Evolutionary conservation across 2,329 filamentous ascomycete species (phyloP), one percentile per base, ranked within the genome.

Genomic region (Xylaria sp.): DNA sequence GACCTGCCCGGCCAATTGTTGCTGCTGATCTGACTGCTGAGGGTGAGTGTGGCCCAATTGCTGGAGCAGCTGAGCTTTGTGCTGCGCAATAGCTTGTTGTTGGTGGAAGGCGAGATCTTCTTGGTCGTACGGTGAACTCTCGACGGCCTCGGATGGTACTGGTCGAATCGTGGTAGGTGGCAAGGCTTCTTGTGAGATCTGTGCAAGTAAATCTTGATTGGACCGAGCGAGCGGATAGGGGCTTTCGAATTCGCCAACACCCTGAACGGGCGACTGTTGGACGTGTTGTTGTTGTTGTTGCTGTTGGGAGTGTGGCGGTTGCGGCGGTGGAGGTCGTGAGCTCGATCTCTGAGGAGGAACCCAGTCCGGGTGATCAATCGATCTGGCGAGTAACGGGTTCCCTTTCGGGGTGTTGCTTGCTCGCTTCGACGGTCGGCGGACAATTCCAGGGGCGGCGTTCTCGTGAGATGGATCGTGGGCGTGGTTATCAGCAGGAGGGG

Each of bases 371-470:
- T 77, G 76, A 61, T 77, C 75, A 48, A 78, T 70, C 56, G 75
- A 25, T 48, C 75, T 67, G 20, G 71, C 61, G 54, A 77, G 66
- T 70, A 81, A 78, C 71, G 80, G 74, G 71, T 78, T 81, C 44
- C 84, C 84, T 75, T 82, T 82, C 72, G 85, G 73, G 74, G 79
- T 76, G 70, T 85, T 83, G 83, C 86, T 86, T 77, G 86, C 80
- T 75, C 87, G 84, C 81, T 88, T 89, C 54, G 89, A 90, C 39
- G 85, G 83, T 73, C 86, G 83, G 72, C 87, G 87, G 72, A 80
- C 82, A 57, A 89, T 79, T 60, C 84, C 83, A 57, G 79, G 73
- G 68, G 81, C 82, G 75, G 85, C 86, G 54, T 58, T 66, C 76
- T 86, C 85, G 82, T 87, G 85, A 63, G 81, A 77, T 70, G 74